Evolutionary conservation across 2,329 filamentous ascomycete species (phyloP).

Genomic region (Magnaporthiopsis rhizophila): DNA sequence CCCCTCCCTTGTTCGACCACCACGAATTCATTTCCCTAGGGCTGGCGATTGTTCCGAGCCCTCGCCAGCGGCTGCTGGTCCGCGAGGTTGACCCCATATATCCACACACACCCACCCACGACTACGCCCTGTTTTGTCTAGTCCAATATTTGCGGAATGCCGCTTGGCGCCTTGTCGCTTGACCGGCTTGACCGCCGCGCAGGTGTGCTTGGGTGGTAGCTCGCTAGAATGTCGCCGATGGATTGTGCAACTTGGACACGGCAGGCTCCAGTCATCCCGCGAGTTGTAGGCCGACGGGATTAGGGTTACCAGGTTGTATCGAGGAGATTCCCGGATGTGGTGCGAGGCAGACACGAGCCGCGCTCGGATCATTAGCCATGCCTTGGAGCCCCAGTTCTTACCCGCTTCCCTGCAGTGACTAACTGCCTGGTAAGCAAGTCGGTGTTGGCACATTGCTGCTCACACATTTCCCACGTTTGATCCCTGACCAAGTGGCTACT

Average conservation of each 20-base stretch:
- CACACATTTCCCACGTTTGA: too few species aligned
- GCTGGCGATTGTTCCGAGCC: not conserved
- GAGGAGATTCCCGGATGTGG: too few species aligned
- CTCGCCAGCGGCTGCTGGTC: too few species aligned
- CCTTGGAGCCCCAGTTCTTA: too few species aligned
- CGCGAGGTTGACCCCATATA: not conserved
- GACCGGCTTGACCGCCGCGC: not conserved
- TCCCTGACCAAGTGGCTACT: not conserved
- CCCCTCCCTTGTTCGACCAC: not conserved
- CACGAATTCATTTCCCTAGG: not conserved
- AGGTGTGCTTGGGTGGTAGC: not conserved
- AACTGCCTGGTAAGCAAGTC: too few species aligned
- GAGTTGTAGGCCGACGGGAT: too few species aligned
- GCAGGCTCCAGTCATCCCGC: not conserved
- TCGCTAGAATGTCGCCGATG: not conserved
- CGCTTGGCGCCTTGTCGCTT: not conserved
- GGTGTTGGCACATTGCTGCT: too few species aligned
- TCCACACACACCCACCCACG: too few species aligned
- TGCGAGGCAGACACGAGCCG: too few species aligned
- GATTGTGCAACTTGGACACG: not conserved
- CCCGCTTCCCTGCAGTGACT: too few species aligned
- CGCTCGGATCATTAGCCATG: too few species aligned
- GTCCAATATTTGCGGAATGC: not conserved
- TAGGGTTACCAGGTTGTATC: too few species aligned
- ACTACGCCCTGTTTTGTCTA: not conserved